Evolutionary conservation across 306 rosid species (phyloP).

Genomic region (Crotalaria pallida): DNA sequence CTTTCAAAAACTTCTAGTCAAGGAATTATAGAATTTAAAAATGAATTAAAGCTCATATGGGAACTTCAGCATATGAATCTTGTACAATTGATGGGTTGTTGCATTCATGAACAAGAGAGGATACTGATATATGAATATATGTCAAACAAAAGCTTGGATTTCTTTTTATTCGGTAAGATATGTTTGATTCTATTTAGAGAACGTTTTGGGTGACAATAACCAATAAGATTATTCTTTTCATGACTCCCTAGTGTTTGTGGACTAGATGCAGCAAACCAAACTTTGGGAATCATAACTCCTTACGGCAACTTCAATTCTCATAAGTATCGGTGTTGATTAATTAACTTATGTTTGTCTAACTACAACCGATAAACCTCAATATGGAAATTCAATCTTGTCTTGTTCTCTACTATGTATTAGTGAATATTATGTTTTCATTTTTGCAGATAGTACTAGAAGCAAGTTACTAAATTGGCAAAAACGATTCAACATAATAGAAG

Average conservation of each 20-base stretch:
- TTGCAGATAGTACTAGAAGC: neutral
- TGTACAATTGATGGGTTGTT: conserved; percentile 7
- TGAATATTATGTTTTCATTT: neutral
- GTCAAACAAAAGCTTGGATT: neutral
- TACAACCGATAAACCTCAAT: neutral
- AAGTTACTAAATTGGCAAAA: neutral
- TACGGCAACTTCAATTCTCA: too few relatives aligned
- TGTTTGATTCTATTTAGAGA: neutral
- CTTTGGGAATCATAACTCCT: too few relatives aligned
- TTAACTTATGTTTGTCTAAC: neutral
- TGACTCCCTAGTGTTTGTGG: too few relatives aligned
- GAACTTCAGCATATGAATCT: conserved; percentile 26
- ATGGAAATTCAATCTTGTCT: neutral
- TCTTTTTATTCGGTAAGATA: conserved; percentile 7
- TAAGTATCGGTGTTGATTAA: too few relatives aligned
- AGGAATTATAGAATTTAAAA: conserved; percentile 17
- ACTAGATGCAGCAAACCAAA: too few relatives aligned
- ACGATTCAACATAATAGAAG: conserved; percentile 2
- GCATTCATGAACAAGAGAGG: neutral
- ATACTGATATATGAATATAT: conserved; percentile 2
- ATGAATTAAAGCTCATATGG: conserved; percentile 5
- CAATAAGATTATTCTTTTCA: too few relatives aligned
- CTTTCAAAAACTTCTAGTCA: conserved; percentile 7
- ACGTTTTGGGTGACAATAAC: neutral
- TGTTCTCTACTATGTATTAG: neutral